These are phyloP conservation scores for Trametes versicolor DNA, from an alignment of 1,284 basidiomycete species.

Conservation along the genomic window DNA sequence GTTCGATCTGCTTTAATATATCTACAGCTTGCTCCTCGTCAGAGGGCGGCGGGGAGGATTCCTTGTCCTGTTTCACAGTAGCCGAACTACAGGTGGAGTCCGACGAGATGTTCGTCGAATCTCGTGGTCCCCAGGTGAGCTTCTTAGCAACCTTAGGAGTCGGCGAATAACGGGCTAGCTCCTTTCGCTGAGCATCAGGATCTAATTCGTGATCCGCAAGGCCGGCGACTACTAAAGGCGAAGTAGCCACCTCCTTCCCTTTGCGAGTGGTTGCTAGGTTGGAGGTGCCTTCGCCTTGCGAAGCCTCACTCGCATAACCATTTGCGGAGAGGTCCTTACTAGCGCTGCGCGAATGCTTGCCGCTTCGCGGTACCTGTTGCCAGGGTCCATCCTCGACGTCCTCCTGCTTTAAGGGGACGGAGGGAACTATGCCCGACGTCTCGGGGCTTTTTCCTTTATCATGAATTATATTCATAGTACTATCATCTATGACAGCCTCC, in stretches of 20 bases:
- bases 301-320: neutral
- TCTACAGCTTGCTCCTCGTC: too few relatives aligned
- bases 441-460: neutral
- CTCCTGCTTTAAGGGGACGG: neutral
- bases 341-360: neutral
- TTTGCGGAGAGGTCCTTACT: neutral
- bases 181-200: slow-evolving; percentile 1
- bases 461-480: slow-evolving; percentile 9
- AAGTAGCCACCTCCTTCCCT: neutral
- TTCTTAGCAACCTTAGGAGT: too few relatives aligned
- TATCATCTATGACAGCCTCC: neutral
- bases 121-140: too few relatives aligned
- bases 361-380: neutral
- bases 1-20: too few relatives aligned
- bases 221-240: neutral
- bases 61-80: too few relatives aligned
- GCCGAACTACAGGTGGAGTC: too few relatives aligned
- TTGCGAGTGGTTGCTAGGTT: neutral
- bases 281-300: neutral
- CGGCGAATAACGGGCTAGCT: neutral
- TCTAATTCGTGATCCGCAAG: neutral
- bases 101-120: too few relatives aligned
- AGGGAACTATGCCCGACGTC: neutral
- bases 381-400: neutral
- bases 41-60: too few relatives aligned